phyloP scores from a whole-genome alignment of 495 filamentous ascomycete genomes.

The Hypoxylon fragiforme region DNA sequence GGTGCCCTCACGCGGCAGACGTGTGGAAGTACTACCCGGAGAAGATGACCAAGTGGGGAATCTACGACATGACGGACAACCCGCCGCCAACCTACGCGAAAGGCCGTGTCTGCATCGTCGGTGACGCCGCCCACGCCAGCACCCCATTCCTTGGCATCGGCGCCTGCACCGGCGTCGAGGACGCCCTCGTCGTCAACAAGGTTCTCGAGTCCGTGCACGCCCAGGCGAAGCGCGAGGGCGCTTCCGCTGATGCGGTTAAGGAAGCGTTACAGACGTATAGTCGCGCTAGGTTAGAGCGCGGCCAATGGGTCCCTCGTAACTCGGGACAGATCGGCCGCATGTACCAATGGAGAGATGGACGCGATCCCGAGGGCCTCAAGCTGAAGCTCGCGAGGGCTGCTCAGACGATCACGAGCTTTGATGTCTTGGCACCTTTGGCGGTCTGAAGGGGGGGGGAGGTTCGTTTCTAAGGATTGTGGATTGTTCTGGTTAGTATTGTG shows the following conservation, averaged over 20 bases:
- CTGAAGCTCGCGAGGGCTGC: too few relatives aligned
- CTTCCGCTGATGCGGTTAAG: not conserved
- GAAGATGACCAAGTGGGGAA: constrained; percentile 45
- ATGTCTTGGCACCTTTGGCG: too few relatives aligned
- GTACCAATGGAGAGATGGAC: constrained; percentile 15
- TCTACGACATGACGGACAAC: constrained; percentile 47
- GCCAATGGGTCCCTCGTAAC: constrained; percentile 13
- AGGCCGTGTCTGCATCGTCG: constrained; percentile 27
- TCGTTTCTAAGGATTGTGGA: too few relatives aligned
- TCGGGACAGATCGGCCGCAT: constrained; percentile 7
- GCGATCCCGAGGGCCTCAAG: too few relatives aligned
- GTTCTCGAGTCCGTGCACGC: not conserved
- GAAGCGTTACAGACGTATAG: not conserved
- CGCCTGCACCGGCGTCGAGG: constrained; percentile 10
- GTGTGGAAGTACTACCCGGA: not conserved
- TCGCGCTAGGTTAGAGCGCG: not conserved
- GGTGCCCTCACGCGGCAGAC: not conserved
- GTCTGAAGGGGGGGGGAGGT: too few relatives aligned
- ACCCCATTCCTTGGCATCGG: constrained; percentile 29
- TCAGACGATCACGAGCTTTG: too few relatives aligned
- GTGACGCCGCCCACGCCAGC: constrained; percentile 48
- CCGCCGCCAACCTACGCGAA: constrained; percentile 42
- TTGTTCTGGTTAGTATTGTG: too few relatives aligned
- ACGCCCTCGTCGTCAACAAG: constrained; percentile 1
- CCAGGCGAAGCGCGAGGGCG: not conserved